These are phyloP conservation scores for Trypanosoma platydactyli DNA, from an alignment of 208 protist genomes.

Conservation along the genomic window DNA sequence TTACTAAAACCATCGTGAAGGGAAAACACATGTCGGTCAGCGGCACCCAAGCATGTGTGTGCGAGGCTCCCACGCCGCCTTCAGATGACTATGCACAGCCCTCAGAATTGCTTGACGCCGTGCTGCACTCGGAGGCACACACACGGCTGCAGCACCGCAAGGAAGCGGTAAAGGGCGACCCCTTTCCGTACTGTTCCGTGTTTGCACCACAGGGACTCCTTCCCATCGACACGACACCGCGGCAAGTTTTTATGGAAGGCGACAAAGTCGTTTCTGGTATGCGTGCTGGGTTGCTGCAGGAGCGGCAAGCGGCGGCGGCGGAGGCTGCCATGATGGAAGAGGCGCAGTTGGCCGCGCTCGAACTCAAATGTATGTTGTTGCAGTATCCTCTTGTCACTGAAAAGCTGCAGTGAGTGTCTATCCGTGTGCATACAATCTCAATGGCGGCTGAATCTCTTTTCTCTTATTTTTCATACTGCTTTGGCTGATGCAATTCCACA, in stretches of 20 bases:
- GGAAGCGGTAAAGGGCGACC: neutral
- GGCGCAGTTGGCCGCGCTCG: constrained; percentile 24
- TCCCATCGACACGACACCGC: constrained; percentile 4
- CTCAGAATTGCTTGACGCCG: constrained; percentile 2
- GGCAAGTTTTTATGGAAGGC: constrained; percentile 16
- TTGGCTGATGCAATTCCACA: too few species aligned
- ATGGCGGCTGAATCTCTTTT: constrained; percentile 4
- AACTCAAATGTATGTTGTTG: constrained; percentile 34
- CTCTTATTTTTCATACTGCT: neutral
- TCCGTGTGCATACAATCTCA: neutral
- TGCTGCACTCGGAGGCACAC: constrained; percentile 10
- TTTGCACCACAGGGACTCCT: constrained; percentile 19
- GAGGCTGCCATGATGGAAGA: constrained; percentile 9
- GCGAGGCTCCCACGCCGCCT: constrained; percentile 6
- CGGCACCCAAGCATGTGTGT: neutral
- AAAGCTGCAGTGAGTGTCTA: neutral
- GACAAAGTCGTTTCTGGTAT: constrained; percentile 23
- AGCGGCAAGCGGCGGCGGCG: constrained; percentile 14
- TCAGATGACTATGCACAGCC: neutral
- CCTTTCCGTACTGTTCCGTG: constrained; percentile 16
- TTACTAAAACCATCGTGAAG: neutral
- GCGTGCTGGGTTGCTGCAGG: constrained; percentile 15
- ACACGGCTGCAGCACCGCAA: constrained; percentile 4
- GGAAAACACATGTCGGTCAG: neutral
- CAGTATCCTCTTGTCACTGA: neutral